phyloP scores from a whole-genome alignment of 805 yeast species.

The Metschnikowia noctiluminum region DNA sequence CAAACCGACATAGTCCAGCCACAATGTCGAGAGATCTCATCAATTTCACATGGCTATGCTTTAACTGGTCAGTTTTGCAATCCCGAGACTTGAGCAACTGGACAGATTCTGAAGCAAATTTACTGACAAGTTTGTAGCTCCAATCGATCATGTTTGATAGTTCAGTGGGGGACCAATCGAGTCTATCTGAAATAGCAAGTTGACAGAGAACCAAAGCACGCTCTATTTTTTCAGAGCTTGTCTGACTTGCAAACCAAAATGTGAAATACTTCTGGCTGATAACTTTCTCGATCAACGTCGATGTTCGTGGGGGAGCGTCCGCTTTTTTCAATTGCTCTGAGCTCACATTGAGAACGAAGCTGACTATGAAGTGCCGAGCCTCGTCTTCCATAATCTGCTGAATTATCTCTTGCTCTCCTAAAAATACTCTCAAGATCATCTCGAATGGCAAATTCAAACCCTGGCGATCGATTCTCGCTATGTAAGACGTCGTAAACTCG shows the following conservation, averaged over 20 bases:
- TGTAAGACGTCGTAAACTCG: background rate
- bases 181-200: constrained; percentile 35
- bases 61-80: constrained; percentile 5
- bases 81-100: constrained; percentile 10
- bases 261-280: constrained; percentile 7
- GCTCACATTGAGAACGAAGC: constrained; percentile 5
- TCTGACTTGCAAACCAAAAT: constrained; percentile 1
- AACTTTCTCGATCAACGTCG: constrained; percentile 3
- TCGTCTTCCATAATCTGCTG: no score
- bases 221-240: background rate
- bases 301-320: background rate
- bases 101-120: constrained; percentile 15
- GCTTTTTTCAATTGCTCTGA: background rate
- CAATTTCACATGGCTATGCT: constrained; percentile 14
- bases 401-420: no score
- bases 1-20: constrained; percentile 39
- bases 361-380: background rate
- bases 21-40: constrained; percentile 39
- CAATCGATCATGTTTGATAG: constrained; percentile 40
- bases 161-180: constrained; percentile 40
- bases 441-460: constrained; percentile 6
- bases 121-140: constrained; percentile 31
- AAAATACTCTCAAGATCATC: background rate
- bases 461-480: background rate
- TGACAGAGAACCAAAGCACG: constrained; percentile 5